Base-by-base conservation (phyloP, 208 protist species). In the Leishmania tarentolae region DNA sequence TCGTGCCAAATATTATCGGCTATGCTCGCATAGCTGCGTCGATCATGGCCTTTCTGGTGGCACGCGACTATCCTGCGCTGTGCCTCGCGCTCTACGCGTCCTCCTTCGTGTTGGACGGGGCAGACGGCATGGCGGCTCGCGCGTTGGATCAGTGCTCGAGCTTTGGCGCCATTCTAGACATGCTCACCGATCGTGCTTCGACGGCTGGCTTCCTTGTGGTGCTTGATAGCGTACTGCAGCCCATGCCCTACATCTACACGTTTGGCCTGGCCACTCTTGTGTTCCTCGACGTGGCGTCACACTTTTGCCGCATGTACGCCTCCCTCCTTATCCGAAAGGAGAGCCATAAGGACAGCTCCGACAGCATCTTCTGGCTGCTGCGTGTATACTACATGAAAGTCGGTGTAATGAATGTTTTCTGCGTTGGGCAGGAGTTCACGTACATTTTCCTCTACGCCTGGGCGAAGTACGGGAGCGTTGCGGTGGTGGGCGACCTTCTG, bases 101-200 rank as follows among this genome's bases (percentile, higher is more conserved):
- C 28, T 92, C 90, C 9, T 98, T 98, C 74, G 80, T 95, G 35
- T 85, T 99, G 40, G 98, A 99, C 78, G 95, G 89, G 15, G 92
- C 90, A 0, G 98, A 99, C 73, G 98, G 98, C 47, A 92, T 94
- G 75, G 94, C 94, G 11, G 98, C 98, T 2, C 93, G 98, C 35
- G 82, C 79, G 31, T 83, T 97, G 40, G 88, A 90, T 35, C 98
- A 99, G 87, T 96, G 91, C 83, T 97, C 95, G 35, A 85, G 91
- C 81, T 98, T 99, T 75, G 98, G 98, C 61, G 91, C 94, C 19
- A 94, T 99, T 66, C 90, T 99, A 11, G 98, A 99, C 87, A 98
- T 98, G 96, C 83, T 98, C 31, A 98, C 95, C 28, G 98, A 99
- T 80, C 93, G 98, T 42, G 92, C 94, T 11, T 95, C 94, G 21